A percentile compares a stretch with the other conserved stretches of the same genome.
These are phyloP conservation scores for Neophaeococcomyces aloes DNA, from an alignment of 2,329 filamentous ascomycete genomes.

Conservation along the genomic window DNA sequence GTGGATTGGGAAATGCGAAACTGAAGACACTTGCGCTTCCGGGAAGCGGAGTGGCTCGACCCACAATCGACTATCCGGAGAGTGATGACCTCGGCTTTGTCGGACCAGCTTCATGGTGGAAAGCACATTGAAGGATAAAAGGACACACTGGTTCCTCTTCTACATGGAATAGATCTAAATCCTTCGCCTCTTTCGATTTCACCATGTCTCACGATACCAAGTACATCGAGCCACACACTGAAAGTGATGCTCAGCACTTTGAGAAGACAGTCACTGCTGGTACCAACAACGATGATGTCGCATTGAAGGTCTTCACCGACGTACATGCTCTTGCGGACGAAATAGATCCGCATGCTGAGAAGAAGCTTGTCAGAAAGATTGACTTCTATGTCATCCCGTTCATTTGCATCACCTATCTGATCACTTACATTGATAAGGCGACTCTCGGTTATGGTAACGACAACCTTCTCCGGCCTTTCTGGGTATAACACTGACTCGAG, in stretches of 20 bases:
- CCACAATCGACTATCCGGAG: too few relatives aligned
- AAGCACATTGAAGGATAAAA: too few relatives aligned
- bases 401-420: conserved; percentile 40
- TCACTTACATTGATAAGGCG: conserved; percentile 47
- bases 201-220: too few relatives aligned
- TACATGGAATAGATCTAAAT: too few relatives aligned
- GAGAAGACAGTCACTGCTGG: conserved; percentile 18
- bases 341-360: conserved; percentile 32
- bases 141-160: too few relatives aligned
- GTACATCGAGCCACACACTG: too few relatives aligned
- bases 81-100: too few relatives aligned
- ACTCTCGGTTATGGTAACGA: conserved; percentile 43
- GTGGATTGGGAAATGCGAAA: too few relatives aligned
- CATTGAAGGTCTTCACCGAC: conserved; percentile 31
- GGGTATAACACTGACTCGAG: not conserved
- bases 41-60: too few relatives aligned
- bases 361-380: conserved; percentile 27
- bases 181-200: too few relatives aligned
- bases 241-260: not conserved
- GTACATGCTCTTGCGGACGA: conserved; percentile 36
- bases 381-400: conserved; percentile 40
- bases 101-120: too few relatives aligned
- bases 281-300: conserved; percentile 32
- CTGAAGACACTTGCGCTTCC: too few relatives aligned
- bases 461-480: not conserved